Evolutionary conservation across 495 filamentous ascomycete species (phyloP).

Genomic region (Sphaerosporella brunnea): DNA sequence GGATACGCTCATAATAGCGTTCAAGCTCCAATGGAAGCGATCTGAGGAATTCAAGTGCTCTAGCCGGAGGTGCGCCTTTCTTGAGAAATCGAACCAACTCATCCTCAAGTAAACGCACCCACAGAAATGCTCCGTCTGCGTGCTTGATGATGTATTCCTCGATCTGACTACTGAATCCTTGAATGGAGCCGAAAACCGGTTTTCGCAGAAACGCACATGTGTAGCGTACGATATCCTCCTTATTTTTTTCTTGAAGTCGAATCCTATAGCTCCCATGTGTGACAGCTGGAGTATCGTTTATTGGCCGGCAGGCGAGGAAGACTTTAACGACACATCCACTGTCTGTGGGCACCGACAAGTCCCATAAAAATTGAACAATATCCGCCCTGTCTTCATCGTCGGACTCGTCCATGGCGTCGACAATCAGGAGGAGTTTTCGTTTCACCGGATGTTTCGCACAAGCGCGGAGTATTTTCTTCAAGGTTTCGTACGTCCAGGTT

Average conservation of each 20-base stretch:
- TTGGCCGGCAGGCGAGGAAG: constrained; percentile 3
- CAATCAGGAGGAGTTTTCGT: background rate
- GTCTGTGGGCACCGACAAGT: background rate
- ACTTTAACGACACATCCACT: background rate
- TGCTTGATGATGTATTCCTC: constrained; percentile 5
- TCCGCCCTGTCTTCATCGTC: background rate
- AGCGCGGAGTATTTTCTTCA: constrained; percentile 1
- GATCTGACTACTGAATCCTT: background rate
- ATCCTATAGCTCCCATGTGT: background rate
- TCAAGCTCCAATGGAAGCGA: constrained; percentile 1
- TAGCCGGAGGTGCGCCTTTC: background rate
- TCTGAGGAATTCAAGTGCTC: background rate
- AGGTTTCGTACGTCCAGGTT: background rate
- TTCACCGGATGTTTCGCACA: background rate
- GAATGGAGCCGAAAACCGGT: background rate
- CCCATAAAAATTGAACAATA: background rate
- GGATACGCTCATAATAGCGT: background rate
- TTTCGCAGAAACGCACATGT: background rate
- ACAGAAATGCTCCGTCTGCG: constrained; percentile 17
- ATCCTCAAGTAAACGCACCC: constrained; percentile 11
- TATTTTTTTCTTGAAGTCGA: background rate
- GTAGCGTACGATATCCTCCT: background rate
- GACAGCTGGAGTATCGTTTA: background rate
- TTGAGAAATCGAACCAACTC: constrained; percentile 7
- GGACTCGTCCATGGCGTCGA: constrained; percentile 1